These are phyloP conservation scores for Yamadazyma tumulicola DNA, from an alignment of 805 yeast species.

Conservation along the genomic window DNA sequence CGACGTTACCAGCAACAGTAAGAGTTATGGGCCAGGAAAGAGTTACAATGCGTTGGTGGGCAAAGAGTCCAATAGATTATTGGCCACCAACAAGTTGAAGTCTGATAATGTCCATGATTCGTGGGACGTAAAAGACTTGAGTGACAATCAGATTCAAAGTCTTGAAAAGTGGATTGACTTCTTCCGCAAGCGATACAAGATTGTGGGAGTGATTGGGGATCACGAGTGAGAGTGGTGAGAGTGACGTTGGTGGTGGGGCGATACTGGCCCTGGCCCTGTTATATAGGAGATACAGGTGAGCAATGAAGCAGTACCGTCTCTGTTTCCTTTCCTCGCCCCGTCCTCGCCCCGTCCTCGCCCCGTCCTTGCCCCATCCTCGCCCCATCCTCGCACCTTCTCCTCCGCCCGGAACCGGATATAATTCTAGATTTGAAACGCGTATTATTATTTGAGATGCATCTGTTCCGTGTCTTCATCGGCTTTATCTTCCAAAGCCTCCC, in stretches of 20 bases:
- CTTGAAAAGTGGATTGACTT: conserved; percentile 77
- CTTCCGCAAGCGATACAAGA: conserved; percentile 41
- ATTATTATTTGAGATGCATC: no score
- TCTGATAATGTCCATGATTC: conserved; percentile 6
- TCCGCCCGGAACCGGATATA: no score
- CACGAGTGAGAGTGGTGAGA: conserved; percentile 12
- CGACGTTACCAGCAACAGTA: conserved; percentile 66
- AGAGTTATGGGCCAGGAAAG: conserved; percentile 74
- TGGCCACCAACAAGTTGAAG: conserved; percentile 56
- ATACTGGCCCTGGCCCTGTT: no score
- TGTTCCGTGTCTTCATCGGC: no score
- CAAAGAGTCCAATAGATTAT: conserved; percentile 70
- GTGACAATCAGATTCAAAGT: conserved; percentile 55
- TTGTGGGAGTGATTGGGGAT: conserved; percentile 37
- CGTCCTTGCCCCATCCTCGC: no score
- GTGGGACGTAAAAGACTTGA: conserved; percentile 51
- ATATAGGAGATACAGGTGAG: no score
- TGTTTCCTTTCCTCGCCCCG: no score
- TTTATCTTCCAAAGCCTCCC: no score
- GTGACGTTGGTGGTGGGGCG: neutral
- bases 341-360: no score
- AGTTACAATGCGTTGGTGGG: conserved; percentile 73
- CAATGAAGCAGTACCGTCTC: no score
- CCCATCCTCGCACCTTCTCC: no score
- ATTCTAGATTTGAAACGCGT: no score